Evolutionary conservation across 2,329 filamentous ascomycete genomes (phyloP).

Genomic region (Neopestalotiopsis clavispora): DNA sequence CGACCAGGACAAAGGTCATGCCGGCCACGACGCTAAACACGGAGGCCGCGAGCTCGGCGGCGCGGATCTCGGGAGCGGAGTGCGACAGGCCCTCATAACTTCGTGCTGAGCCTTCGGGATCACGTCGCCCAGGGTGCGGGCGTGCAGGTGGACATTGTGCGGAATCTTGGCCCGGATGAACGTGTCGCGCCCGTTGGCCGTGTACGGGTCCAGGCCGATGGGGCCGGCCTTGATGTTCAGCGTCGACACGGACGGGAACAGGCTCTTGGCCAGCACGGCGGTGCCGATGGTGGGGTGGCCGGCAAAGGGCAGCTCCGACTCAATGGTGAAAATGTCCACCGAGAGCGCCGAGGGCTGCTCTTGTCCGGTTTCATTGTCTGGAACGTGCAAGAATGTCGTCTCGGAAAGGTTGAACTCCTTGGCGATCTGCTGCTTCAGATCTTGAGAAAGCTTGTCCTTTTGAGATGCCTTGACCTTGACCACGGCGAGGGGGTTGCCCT

Average conservation of each 20-base stretch:
- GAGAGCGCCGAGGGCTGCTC: slow-evolving; percentile 33
- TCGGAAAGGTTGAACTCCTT: slow-evolving; percentile 69
- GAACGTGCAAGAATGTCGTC: slow-evolving; percentile 65
- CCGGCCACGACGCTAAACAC: slow-evolving; percentile 71
- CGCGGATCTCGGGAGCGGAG: slow-evolving; percentile 26
- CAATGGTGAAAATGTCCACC: slow-evolving; percentile 64
- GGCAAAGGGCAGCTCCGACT: slow-evolving; percentile 64
- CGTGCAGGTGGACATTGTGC: slow-evolving; percentile 69
- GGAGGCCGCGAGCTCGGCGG: slow-evolving; percentile 42
- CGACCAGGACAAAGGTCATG: slow-evolving; percentile 73
- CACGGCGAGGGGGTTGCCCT: slow-evolving; percentile 66
- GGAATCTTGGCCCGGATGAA: slow-evolving; percentile 67
- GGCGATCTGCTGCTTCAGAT: slow-evolving; percentile 62
- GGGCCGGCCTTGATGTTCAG: slow-evolving; percentile 62
- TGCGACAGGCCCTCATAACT: slow-evolving; percentile 27
- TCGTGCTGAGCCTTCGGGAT: slow-evolving; percentile 23
- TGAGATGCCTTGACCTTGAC: slow-evolving; percentile 53
- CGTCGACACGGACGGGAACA: slow-evolving; percentile 42
- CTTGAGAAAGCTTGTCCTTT: slow-evolving; percentile 48
- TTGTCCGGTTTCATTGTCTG: slow-evolving; percentile 27
- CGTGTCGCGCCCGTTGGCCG: not conserved
- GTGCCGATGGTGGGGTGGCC: slow-evolving; percentile 68
- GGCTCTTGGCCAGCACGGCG: slow-evolving; percentile 51
- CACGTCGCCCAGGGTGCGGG: slow-evolving; percentile 41
- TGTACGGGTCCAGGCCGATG: slow-evolving; percentile 39